Conservation (phyloP, 768 basidiomycete genomes). For the Cystofilobasidium capitatum region DNA sequence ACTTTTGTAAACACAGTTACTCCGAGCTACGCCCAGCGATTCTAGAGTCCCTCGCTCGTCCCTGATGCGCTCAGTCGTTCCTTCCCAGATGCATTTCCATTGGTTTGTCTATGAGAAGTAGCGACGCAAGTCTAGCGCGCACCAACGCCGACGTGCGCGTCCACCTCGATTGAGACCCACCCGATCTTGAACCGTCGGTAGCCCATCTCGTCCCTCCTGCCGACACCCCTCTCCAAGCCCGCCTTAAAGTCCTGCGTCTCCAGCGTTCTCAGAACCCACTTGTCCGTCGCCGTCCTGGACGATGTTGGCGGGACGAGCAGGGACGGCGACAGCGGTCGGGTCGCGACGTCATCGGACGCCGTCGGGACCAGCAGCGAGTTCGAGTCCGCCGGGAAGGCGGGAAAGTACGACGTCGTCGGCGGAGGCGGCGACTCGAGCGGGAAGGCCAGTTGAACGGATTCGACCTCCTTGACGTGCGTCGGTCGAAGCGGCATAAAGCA, state of each 20-base stretch:
- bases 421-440: slow-evolving; percentile 24
- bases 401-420: background rate
- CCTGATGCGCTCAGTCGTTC: too few relatives aligned
- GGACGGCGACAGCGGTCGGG: background rate
- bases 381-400: background rate
- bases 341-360: slow-evolving; percentile 14
- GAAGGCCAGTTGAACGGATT: slow-evolving; percentile 46
- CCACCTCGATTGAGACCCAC: slow-evolving; percentile 43
- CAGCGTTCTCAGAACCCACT: slow-evolving; percentile 45
- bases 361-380: background rate
- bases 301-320: background rate
- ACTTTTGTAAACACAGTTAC: too few relatives aligned
- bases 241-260: slow-evolving; percentile 40
- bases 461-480: slow-evolving; percentile 48
- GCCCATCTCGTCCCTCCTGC: slow-evolving; percentile 44
- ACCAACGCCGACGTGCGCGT: background rate
- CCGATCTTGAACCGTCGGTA: slow-evolving; percentile 64
- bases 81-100: too few relatives aligned
- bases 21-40: too few relatives aligned
- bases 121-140: too few relatives aligned
- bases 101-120: too few relatives aligned
- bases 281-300: background rate
- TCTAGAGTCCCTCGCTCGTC: too few relatives aligned
- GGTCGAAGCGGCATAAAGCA: slow-evolving; percentile 61
- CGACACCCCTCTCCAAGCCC: slow-evolving; percentile 45